Percentiles rank a stretch among this genome's conserved stretches.
These are phyloP conservation scores for Isoetes taiwanensis DNA, from an alignment of 75 land plant genomes.

Conservation along the genomic window DNA sequence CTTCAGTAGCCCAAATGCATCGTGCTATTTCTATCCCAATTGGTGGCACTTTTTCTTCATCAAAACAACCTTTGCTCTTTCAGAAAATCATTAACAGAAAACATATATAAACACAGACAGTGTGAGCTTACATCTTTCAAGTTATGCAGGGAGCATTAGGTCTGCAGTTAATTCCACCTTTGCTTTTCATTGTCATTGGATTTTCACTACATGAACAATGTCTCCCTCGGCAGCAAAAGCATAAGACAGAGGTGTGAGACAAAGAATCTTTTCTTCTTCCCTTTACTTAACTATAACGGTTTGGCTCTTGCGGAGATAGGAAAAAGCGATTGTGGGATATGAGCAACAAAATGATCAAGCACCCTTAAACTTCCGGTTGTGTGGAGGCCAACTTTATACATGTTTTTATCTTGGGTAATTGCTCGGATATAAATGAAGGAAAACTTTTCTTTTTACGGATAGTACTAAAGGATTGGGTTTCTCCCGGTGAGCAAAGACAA, in stretches of 20 bases:
- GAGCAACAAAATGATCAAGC: slow-evolving; percentile 39
- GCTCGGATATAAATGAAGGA: slow-evolving; percentile 57
- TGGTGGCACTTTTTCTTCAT: too few relatives aligned
- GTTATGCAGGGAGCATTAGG: slow-evolving; percentile 72
- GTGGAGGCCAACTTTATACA: slow-evolving; percentile 80
- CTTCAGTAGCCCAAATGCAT: too few relatives aligned
- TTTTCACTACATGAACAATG: slow-evolving; percentile 38
- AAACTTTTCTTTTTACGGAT: slow-evolving; percentile 74
- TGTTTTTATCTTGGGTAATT: slow-evolving; percentile 64
- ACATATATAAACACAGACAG: too few relatives aligned
- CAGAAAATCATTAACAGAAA: too few relatives aligned
- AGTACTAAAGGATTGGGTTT: slow-evolving; percentile 48
- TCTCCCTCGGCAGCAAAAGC: slow-evolving; percentile 1
- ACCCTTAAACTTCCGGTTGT: slow-evolving; percentile 47
- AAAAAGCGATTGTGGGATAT: slow-evolving; percentile 37
- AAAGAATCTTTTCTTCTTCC: neutral
- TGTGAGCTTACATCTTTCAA: too few relatives aligned
- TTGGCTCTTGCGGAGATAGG: too few relatives aligned
- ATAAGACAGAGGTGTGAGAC: too few relatives aligned
- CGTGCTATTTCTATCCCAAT: too few relatives aligned
- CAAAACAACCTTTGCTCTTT: too few relatives aligned
- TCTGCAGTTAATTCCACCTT: slow-evolving; percentile 44
- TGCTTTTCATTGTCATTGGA: slow-evolving; percentile 47
- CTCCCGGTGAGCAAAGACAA: too few relatives aligned
- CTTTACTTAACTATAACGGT: too few relatives aligned